phyloP scores from a whole-genome alignment of 1,284 basidiomycete genomes.

The Rhodotorula sp. region DNA sequence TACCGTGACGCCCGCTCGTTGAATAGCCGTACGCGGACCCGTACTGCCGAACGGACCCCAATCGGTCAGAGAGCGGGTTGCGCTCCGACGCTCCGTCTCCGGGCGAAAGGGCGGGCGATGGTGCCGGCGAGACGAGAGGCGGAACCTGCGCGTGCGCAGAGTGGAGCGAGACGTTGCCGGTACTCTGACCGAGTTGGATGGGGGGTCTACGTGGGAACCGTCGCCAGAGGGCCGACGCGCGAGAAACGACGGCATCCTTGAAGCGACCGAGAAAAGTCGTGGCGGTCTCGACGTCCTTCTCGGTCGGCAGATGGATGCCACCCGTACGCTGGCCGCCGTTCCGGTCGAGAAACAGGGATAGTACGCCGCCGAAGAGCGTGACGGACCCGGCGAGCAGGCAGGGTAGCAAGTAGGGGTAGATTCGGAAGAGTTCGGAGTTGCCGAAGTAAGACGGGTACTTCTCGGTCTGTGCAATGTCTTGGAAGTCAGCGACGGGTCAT shows the following conservation, averaged over 20 bases:
- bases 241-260: neutral
- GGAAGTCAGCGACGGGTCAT: neutral
- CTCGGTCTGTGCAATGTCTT: neutral
- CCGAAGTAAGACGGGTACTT: constrained; percentile 31
- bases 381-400: constrained; percentile 60
- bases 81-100: constrained; percentile 10
- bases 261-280: constrained; percentile 2
- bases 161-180: constrained; percentile 7
- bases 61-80: constrained; percentile 51
- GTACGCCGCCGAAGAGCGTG: constrained; percentile 64
- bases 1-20: neutral
- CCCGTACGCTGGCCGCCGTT: constrained; percentile 86
- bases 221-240: constrained; percentile 1
- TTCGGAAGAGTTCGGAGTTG: constrained; percentile 61
- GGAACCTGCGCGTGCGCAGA: constrained; percentile 8
- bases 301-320: constrained; percentile 70
- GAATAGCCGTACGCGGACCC: constrained; percentile 76
- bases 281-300: constrained; percentile 57
- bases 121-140: constrained; percentile 13
- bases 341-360: constrained; percentile 82
- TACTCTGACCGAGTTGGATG: constrained; percentile 13
- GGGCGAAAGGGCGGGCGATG: constrained; percentile 13
- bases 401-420: constrained; percentile 88
- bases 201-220: constrained; percentile 2
- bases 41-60: constrained; percentile 58